Evolutionary conservation across 768 basidiomycete species (phyloP), one percentile per base, ranked within the genome.

Genomic region (Cystofilobasidium macerans): DNA sequence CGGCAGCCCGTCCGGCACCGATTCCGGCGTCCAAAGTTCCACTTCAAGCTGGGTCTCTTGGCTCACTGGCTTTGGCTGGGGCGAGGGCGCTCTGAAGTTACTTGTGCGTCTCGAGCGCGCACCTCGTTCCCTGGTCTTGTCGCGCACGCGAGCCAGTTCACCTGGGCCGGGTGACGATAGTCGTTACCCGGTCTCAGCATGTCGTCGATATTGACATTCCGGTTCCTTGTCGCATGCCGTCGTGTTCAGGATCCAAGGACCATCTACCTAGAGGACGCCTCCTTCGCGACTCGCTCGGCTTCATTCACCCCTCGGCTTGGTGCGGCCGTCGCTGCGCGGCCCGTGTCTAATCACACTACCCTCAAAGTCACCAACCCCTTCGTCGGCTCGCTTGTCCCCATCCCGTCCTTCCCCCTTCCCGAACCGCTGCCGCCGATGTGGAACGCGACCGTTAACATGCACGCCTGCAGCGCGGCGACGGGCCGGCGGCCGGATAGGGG

Each of bases 211-310:
- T n/a, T n/a, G n/a, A n/a, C n/a, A n/a, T 16, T 40, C 38, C 16
- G 38, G 38, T 40, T 40, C n/a, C n/a, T n/a, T n/a, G n/a, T 40
- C 38, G 38, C 38, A 16, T 40, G 38, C 38, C 38, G 16, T 36
- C 62, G 26, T 40, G 36, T 51, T 6, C 57, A 58, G 33, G 35
- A 58, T 12, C 57, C 57, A 1, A 11, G 2, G 14, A 58, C 35
- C 1, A 24, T 24, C 3, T 12, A 2, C 18, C 14, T n/a, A 1
- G 57, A 38, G 33, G 56, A 59, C 22, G 42, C 48, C 6, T 42
- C 56, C 24, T 68, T 68, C n/a, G 56, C 61, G 11, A 63, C 67
- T 0, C 67, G 67, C n/a, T 62, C 58, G 11, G 61, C 67, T 8
- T 68, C 67, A 1, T 68, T 68, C 61, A 63, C 67, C 3, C 65